Evolutionary conservation across 306 rosid species (phyloP).

Genomic region (Corylus heterophylla): DNA sequence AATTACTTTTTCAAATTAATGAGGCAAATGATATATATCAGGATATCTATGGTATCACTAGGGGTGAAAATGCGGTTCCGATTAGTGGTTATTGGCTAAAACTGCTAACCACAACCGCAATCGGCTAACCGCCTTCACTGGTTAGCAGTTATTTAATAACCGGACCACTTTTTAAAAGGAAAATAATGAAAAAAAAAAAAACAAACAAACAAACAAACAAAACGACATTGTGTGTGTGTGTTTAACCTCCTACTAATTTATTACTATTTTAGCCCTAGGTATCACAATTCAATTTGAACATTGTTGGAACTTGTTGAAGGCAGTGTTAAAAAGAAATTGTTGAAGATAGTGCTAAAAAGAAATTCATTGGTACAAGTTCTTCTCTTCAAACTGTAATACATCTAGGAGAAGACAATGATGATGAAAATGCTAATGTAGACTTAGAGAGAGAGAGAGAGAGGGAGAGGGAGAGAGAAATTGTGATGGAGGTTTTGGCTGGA

Average conservation of each 20-base stretch:
- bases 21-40: background rate
- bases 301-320: background rate
- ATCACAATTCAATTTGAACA: background rate
- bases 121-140: too few species aligned
- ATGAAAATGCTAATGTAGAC: too few species aligned
- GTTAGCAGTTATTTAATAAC: too few species aligned
- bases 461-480: too few species aligned
- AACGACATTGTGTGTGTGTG: too few species aligned
- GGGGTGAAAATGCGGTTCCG: too few species aligned
- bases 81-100: too few species aligned
- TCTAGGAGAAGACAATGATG: background rate
- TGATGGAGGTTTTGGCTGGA: background rate
- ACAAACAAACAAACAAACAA: too few species aligned
- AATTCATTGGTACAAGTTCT: background rate
- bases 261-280: background rate
- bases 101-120: too few species aligned
- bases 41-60: background rate
- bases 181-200: too few species aligned
- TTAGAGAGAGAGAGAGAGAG: background rate
- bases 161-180: too few species aligned
- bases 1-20: background rate
- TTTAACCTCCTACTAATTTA: too few species aligned
- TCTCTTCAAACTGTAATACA: background rate
- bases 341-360: background rate
- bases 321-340: background rate